Conservation (phyloP, 768 basidiomycete genomes). For the Pleurotus sapidus region DNA sequence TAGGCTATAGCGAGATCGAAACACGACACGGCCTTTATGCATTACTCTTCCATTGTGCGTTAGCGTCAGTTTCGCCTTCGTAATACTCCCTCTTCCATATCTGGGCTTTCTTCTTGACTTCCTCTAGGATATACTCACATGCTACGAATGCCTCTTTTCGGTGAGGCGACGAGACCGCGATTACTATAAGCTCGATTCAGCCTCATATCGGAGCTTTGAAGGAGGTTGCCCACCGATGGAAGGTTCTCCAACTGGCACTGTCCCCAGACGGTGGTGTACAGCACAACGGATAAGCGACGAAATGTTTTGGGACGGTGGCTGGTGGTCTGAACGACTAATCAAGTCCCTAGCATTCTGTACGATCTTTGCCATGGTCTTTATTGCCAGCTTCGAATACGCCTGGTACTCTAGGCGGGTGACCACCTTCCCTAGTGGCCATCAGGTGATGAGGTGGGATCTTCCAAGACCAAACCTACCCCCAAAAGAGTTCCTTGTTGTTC, state of each 20-base stretch:
- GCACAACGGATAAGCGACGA: conserved; percentile 53
- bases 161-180: conserved; percentile 83
- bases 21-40: conserved; percentile 17
- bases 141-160: conserved; percentile 77
- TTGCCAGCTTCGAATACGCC: conserved; percentile 77
- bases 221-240: conserved; percentile 51
- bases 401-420: conserved; percentile 80
- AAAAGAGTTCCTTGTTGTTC: conserved; percentile 82
- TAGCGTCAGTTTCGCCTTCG: conserved; percentile 59
- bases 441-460: background rate
- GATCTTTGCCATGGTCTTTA: conserved; percentile 72
- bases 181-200: conserved; percentile 37
- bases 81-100: conserved; percentile 94
- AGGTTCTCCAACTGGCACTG: conserved; percentile 73
- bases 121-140: conserved; percentile 83
- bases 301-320: conserved; percentile 18
- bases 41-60: conserved; percentile 73
- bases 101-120: conserved; percentile 78
- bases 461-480: conserved; percentile 46
- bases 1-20: too few species aligned
- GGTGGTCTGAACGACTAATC: conserved; percentile 42
- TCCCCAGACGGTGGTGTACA: conserved; percentile 76
- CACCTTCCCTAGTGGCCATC: conserved; percentile 46
- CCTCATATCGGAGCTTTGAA: background rate
- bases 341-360: conserved; percentile 40